Evolutionary conservation across 2,329 filamentous ascomycete species (phyloP).

Genomic region (Aspergillus puulaauensis): DNA sequence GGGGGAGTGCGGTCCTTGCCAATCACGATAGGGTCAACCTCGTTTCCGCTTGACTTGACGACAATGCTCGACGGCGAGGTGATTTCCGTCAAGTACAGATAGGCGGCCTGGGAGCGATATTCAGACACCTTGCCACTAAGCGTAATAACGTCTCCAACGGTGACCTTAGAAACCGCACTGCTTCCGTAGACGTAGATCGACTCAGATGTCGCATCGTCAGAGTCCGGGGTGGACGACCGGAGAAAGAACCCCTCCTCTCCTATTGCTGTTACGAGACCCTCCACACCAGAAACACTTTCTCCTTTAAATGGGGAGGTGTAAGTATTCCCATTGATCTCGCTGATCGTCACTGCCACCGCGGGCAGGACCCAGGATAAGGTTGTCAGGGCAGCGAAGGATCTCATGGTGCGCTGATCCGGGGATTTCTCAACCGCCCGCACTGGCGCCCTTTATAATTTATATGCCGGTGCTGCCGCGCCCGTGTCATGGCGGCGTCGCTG

Average conservation of each 20-base stretch:
- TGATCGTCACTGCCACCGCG: constrained; percentile 49
- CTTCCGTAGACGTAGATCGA: constrained; percentile 65
- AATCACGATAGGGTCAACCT: constrained; percentile 59
- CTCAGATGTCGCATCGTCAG: constrained; percentile 60
- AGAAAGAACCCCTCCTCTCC: constrained; percentile 64
- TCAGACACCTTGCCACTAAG: constrained; percentile 62
- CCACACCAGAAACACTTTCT: constrained; percentile 57
- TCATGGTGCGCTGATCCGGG: constrained; percentile 8
- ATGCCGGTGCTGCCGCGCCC: not conserved
- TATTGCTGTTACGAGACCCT: constrained; percentile 65
- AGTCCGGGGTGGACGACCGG: constrained; percentile 58
- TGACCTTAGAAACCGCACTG: constrained; percentile 51
- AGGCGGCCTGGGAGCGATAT: constrained; percentile 55
- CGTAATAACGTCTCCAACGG: constrained; percentile 63
- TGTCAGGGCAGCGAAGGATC: not conserved
- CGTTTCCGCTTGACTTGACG: constrained; percentile 55
- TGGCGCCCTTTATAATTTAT: not conserved
- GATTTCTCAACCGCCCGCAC: not conserved
- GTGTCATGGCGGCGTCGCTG: too few relatives aligned
- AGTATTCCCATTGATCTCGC: constrained; percentile 65
- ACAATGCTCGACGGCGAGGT: constrained; percentile 54
- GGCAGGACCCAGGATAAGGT: constrained; percentile 6
- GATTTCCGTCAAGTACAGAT: constrained; percentile 66
- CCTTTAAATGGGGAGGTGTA: constrained; percentile 63
- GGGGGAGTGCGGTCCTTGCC: constrained; percentile 60